Conservation (phyloP, 2,329 filamentous ascomycete genomes). For the Trichoderma sp. region DNA sequence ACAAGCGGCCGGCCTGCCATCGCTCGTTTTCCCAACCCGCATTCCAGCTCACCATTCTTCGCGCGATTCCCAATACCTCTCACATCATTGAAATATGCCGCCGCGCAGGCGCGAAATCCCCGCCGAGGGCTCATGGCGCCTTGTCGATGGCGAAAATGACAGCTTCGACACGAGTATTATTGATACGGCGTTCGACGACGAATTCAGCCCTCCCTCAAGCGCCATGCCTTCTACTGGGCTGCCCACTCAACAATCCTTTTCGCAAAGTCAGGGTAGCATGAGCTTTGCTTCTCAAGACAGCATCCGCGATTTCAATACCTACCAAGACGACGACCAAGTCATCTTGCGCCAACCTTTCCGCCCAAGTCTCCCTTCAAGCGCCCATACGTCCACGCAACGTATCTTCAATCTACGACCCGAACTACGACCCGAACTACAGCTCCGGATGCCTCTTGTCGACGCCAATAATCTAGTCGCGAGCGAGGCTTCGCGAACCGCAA, state of each 20-base stretch:
- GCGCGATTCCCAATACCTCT: neutral
- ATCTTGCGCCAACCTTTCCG: slow-evolving; percentile 58
- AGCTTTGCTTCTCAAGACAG: slow-evolving; percentile 57
- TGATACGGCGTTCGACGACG: slow-evolving; percentile 45
- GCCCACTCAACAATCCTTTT: slow-evolving; percentile 50
- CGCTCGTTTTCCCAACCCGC: neutral
- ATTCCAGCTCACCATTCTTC: neutral
- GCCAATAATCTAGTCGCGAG: slow-evolving; percentile 42
- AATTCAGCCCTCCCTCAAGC: slow-evolving; percentile 44
- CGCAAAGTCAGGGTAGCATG: slow-evolving; percentile 38
- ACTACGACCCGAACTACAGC: slow-evolving; percentile 51
- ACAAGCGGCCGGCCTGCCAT: neutral
- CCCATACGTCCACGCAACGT: slow-evolving; percentile 25
- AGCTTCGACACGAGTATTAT: slow-evolving; percentile 60
- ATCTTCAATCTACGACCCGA: slow-evolving; percentile 46
- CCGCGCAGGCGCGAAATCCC: slow-evolving; percentile 35
- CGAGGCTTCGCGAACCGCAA: slow-evolving; percentile 33
- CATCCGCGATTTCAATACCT: slow-evolving; percentile 55
- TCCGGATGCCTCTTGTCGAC: slow-evolving; percentile 55
- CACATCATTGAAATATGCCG: slow-evolving; percentile 3
- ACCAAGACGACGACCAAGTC: slow-evolving; percentile 57
- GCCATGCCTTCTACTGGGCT: slow-evolving; percentile 39
- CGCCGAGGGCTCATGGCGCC: slow-evolving; percentile 60
- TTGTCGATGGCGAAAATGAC: slow-evolving; percentile 63
- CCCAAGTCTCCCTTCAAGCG: slow-evolving; percentile 49